These are phyloP conservation scores for Clarireedia monteithiana DNA, from an alignment of 2,329 filamentous ascomycete genomes.

Conservation along the genomic window DNA sequence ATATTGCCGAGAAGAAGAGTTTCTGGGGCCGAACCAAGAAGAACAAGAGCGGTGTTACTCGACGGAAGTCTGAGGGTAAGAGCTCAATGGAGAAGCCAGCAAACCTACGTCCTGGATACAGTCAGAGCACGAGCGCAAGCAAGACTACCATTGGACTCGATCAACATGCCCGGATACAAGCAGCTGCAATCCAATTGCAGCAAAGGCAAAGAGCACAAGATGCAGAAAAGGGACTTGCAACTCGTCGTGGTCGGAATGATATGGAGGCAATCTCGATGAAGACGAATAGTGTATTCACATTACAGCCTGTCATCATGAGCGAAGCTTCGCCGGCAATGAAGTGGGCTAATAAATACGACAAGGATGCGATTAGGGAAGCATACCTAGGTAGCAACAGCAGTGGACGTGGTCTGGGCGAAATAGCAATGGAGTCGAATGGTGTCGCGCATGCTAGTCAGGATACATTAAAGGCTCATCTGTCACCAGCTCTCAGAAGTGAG, in stretches of 20 bases:
- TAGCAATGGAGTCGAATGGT: conserved; percentile 38
- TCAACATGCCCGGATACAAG: conserved; percentile 88
- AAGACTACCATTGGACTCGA: conserved; percentile 83
- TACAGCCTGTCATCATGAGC: conserved; percentile 75
- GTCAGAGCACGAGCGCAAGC: conserved; percentile 43
- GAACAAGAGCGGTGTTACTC: conserved; percentile 47
- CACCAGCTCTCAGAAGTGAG: conserved; percentile 11
- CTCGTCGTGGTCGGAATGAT: conserved; percentile 48
- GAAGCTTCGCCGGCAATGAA: conserved; percentile 93
- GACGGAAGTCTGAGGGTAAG: conserved; percentile 65
- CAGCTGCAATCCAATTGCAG: conserved; percentile 78
- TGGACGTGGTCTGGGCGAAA: conserved; percentile 54
- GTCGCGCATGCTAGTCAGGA: conserved; percentile 18
- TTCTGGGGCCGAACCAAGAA: conserved; percentile 82
- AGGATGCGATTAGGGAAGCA: conserved; percentile 74
- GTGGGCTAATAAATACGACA: conserved; percentile 94
- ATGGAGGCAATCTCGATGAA: conserved; percentile 54
- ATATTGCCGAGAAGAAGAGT: conserved; percentile 92
- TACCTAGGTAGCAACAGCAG: conserved; percentile 70
- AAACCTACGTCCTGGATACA: conserved; percentile 33
- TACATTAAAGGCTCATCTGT: conserved; percentile 16
- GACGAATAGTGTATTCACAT: conserved; percentile 82
- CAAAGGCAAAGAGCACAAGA: conserved; percentile 66
- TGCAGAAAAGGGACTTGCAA: conserved; percentile 37
- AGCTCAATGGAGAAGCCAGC: conserved; percentile 42